Conservation (phyloP, 1,139 yeast species). For the Lodderomyces oxycetoniae region DNA sequence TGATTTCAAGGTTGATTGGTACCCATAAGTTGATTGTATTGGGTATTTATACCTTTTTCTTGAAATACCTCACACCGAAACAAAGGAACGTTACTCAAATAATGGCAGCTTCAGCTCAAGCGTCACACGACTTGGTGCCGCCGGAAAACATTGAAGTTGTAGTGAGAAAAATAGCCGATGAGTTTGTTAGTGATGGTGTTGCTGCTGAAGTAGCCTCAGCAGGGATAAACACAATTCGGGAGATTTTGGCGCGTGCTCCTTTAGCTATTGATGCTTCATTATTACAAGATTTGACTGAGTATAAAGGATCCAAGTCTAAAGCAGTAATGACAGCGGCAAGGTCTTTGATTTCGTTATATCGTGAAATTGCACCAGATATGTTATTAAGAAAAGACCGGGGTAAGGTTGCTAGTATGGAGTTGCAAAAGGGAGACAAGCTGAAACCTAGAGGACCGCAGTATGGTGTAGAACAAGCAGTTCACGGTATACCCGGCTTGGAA, state of each 20-base stretch:
- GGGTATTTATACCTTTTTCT: constrained; percentile 82
- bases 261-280: constrained; percentile 83
- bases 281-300: constrained; percentile 83
- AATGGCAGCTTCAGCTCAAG: constrained; percentile 95
- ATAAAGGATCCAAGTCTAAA: constrained; percentile 89
- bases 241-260: constrained; percentile 88
- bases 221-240: constrained; percentile 91
- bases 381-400: constrained; percentile 86
- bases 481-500: constrained; percentile 86
- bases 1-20: constrained; percentile 84
- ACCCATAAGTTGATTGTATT: constrained; percentile 87
- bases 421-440: constrained; percentile 52
- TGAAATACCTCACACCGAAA: constrained; percentile 89
- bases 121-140: constrained; percentile 94
- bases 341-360: constrained; percentile 75
- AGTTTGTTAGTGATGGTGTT: constrained; percentile 96
- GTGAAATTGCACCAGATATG: constrained; percentile 97
- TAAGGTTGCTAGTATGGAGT: constrained; percentile 77
- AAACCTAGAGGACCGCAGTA: constrained; percentile 45
- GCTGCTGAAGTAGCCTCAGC: constrained; percentile 98
- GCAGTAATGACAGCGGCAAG: constrained; percentile 94
- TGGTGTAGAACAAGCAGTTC: constrained; percentile 64
- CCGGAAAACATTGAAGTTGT: constrained; percentile 81
- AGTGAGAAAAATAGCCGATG: constrained; percentile 90
- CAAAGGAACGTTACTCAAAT: constrained; percentile 92